Conservation (phyloP, 2,329 filamentous ascomycete genomes). For the Hypoxylon sp. region DNA sequence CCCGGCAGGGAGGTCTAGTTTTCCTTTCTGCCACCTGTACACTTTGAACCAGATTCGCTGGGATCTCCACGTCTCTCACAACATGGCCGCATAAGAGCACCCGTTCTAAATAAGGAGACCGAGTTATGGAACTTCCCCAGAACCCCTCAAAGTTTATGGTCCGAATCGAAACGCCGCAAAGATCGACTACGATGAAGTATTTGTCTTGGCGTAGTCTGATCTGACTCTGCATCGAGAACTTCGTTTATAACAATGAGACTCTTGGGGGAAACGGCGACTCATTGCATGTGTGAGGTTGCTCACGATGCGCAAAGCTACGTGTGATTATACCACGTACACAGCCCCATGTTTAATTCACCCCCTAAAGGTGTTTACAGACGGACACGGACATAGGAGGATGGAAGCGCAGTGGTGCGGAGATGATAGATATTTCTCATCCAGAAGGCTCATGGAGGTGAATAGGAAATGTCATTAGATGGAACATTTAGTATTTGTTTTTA, state of each 20-base stretch:
- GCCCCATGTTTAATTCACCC: too few relatives aligned
- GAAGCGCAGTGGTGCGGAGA: too few relatives aligned
- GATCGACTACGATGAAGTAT: background rate
- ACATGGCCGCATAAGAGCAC: background rate
- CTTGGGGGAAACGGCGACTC: too few relatives aligned
- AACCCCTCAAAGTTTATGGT: background rate
- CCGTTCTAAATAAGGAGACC: background rate
- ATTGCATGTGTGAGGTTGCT: too few relatives aligned
- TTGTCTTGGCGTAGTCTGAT: background rate
- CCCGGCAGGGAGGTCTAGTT: slow-evolving; percentile 40
- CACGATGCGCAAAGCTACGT: too few relatives aligned
- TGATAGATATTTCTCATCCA: background rate
- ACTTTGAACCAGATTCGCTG: background rate
- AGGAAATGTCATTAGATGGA: slow-evolving; percentile 9
- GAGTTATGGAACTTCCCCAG: background rate
- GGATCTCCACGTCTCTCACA: too few relatives aligned
- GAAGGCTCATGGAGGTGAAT: background rate
- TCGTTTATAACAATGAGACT: too few relatives aligned
- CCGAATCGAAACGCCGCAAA: background rate
- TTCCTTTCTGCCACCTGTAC: slow-evolving; percentile 22
- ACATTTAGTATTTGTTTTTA: slow-evolving; percentile 3
- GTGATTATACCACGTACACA: too few relatives aligned
- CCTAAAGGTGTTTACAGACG: too few relatives aligned
- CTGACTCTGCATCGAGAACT: too few relatives aligned
- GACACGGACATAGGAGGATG: too few relatives aligned